phyloP scores from a whole-genome alignment of 2,329 filamentous ascomycete species.

The Aspergillus ruber region DNA sequence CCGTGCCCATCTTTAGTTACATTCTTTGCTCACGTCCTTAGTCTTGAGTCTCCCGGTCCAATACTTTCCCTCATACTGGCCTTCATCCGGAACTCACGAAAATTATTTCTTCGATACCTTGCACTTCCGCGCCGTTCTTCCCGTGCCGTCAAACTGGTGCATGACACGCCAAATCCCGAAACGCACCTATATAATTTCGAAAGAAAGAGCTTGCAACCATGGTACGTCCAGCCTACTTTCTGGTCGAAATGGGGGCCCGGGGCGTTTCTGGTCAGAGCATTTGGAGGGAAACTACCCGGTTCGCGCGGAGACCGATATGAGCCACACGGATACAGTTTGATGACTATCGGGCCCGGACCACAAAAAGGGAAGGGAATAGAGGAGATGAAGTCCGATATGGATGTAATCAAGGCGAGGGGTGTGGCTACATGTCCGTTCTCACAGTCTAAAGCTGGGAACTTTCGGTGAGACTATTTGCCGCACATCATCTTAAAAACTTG shows the following conservation, averaged over 20 bases:
- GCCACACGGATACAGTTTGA: conserved; percentile 7
- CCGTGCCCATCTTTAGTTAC: too few species aligned
- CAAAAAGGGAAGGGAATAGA: conserved; percentile 8
- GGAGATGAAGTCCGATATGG: conserved; percentile 5
- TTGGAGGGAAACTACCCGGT: conserved; percentile 9
- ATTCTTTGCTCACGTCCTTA: neutral
- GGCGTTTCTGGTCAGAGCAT: conserved; percentile 8
- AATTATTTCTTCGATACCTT: conserved; percentile 4
- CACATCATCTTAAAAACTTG: too few species aligned
- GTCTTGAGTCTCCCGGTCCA: neutral
- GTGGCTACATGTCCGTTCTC: too few species aligned
- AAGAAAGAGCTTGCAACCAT: conserved; percentile 11
- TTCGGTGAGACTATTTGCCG: too few species aligned
- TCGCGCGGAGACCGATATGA: conserved; percentile 2
- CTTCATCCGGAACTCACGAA: too few species aligned
- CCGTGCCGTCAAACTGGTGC: conserved; percentile 2
- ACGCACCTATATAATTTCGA: conserved; percentile 4
- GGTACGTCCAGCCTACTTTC: conserved; percentile 17
- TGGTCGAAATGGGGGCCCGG: conserved; percentile 8
- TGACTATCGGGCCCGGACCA: conserved; percentile 8
- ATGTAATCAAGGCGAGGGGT: neutral
- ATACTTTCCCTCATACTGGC: too few species aligned
- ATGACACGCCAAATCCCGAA: conserved; percentile 3
- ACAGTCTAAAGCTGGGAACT: too few species aligned
- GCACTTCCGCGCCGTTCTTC: conserved; percentile 4